Conservation (phyloP, 2,329 filamentous ascomycete genomes). For the Aphanocladium album region DNA sequence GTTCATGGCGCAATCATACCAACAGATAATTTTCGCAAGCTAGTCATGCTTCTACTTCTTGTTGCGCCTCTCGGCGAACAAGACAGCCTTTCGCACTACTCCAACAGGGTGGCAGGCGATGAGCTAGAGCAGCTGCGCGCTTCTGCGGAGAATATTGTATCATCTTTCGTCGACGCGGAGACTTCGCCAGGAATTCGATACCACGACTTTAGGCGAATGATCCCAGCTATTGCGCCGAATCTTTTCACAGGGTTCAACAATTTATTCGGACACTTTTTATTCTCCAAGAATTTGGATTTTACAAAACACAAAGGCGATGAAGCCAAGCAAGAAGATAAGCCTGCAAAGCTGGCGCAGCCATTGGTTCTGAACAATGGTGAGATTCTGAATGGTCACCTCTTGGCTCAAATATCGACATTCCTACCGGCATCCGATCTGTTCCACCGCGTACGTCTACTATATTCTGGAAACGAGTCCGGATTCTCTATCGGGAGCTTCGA, state of each 20-base stretch:
- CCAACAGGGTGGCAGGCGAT: constrained; percentile 48
- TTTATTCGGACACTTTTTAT: constrained; percentile 71
- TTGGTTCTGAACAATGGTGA: constrained; percentile 49
- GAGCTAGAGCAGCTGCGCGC: constrained; percentile 54
- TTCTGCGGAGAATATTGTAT: constrained; percentile 60
- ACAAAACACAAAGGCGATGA: constrained; percentile 43
- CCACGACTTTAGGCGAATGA: constrained; percentile 53
- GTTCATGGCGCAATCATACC: constrained; percentile 65
- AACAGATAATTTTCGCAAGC: constrained; percentile 64
- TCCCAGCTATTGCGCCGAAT: constrained; percentile 57
- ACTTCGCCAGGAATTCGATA: constrained; percentile 59
- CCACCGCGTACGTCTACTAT: constrained; percentile 59
- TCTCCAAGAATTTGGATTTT: constrained; percentile 66
- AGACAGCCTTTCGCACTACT: constrained; percentile 59
- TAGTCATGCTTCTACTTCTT: constrained; percentile 66
- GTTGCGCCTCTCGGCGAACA: constrained; percentile 60
- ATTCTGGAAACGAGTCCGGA: constrained; percentile 64
- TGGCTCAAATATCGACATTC: constrained; percentile 71
- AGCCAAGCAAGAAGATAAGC: constrained; percentile 16
- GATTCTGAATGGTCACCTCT: constrained; percentile 58
- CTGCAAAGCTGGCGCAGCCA: constrained; percentile 36
- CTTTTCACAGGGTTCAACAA: constrained; percentile 63
- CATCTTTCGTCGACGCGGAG: constrained; percentile 61
- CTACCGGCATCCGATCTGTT: constrained; percentile 62
- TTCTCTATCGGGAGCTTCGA: constrained; percentile 77